Percentiles rank a stretch among this genome's conserved stretches.
Evolutionary conservation across 352 stramenopile species (phyloP).

Genomic region (Phytophthora crassamura): DNA sequence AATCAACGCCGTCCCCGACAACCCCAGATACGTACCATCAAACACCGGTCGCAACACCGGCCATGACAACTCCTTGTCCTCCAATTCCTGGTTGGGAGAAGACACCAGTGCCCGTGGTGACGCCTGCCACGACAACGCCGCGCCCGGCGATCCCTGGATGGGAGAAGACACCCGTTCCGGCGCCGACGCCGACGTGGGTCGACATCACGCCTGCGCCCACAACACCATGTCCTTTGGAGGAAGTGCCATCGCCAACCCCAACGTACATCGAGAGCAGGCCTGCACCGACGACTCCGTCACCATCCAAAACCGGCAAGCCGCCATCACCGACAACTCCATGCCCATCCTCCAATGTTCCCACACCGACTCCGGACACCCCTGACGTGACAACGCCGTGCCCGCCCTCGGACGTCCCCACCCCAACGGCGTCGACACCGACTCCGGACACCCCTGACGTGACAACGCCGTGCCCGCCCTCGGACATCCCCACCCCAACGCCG

Average conservation of each 20-base stretch:
- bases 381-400: too few relatives aligned
- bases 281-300: conserved; percentile 14
- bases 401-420: too few relatives aligned
- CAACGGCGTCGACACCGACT: too few relatives aligned
- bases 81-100: conserved; percentile 13
- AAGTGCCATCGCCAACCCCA: conserved; percentile 11
- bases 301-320: not conserved
- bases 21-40: too few relatives aligned
- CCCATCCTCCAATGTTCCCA: not conserved
- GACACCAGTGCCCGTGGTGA: conserved; percentile 3
- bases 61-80: conserved; percentile 24
- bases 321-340: not conserved
- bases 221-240: conserved; percentile 8
- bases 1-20: conserved; percentile 1
- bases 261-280: conserved; percentile 6
- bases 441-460: too few relatives aligned
- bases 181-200: conserved; percentile 10
- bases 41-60: conserved; percentile 15
- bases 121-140: conserved; percentile 8
- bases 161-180: conserved; percentile 13
- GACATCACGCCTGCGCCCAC: conserved; percentile 15
- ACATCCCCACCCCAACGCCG: too few relatives aligned
- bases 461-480: too few relatives aligned
- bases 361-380: too few relatives aligned
- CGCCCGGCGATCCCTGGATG: conserved; percentile 8